Conservation (phyloP, 1,284 basidiomycete species). For the Cryptococcus sp. region DNA sequence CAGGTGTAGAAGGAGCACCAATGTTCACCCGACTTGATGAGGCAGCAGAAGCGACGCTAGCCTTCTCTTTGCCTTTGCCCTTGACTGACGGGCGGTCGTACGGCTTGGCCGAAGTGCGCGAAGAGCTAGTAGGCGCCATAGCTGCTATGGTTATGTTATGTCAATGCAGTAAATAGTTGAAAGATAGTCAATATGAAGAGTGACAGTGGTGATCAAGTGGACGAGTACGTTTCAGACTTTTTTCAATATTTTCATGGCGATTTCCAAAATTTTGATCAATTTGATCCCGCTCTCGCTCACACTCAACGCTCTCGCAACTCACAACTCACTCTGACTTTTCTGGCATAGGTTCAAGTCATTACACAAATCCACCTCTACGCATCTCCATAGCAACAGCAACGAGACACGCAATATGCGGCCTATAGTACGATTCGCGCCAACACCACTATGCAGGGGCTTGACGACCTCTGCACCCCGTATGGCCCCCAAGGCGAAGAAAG, state of each 20-base stretch:
- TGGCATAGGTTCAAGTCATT: neutral
- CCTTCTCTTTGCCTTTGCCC: slow-evolving; percentile 27
- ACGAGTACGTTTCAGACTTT: slow-evolving; percentile 14
- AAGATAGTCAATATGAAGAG: neutral
- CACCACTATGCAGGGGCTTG: slow-evolving; percentile 20
- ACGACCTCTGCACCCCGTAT: slow-evolving; percentile 11
- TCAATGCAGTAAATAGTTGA: neutral
- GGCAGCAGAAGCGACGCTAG: slow-evolving; percentile 7
- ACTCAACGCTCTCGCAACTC: neutral
- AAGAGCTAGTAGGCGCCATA: slow-evolving; percentile 14
- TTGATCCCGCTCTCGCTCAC: slow-evolving; percentile 16
- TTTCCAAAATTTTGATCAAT: slow-evolving; percentile 7
- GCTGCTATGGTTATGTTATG: neutral
- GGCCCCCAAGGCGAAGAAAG: slow-evolving; percentile 15
- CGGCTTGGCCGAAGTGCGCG: slow-evolving; percentile 20
- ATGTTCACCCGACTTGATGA: slow-evolving; percentile 14
- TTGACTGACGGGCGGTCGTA: slow-evolving; percentile 29
- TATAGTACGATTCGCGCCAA: slow-evolving; percentile 19
- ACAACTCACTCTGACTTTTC: slow-evolving; percentile 1
- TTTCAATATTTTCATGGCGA: slow-evolving; percentile 4
- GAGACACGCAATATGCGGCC: slow-evolving; percentile 14
- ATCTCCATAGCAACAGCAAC: no score
- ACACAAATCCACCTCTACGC: no score
- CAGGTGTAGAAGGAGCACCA: slow-evolving; percentile 67
- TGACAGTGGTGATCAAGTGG: neutral